Evolutionary conservation across 257 asterid species (phyloP), one percentile per base, ranked within the genome.

Genomic region (Salvia rosmarinus): DNA sequence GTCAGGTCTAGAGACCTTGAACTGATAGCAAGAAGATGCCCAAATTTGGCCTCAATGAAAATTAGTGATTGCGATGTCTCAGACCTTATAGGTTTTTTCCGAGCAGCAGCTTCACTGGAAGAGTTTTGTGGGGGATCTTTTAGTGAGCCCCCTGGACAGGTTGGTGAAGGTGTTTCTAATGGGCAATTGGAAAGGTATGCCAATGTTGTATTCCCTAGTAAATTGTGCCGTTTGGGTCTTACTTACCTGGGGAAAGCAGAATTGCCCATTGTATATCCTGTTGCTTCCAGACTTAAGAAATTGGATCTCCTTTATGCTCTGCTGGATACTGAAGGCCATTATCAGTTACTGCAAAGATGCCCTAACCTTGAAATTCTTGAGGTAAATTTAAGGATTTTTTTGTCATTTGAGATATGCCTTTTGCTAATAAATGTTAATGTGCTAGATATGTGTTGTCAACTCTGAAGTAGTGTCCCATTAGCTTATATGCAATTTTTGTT

Each of bases 281-380:
- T 91, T 74, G 86, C 94, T 50, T 78, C 88, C 51, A 81, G 78
- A 54, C 86, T 91, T 61, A 89, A 56, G 71, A 91, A 84, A 75
- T 49, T 91, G 90, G 97, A 91, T 73, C 96, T 87, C 80, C 91
- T 89, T 2, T 91, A 85, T 74, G 96, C 96, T 69, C 65, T 89
- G 75, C 95, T 91, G 63, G 92, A 91, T 75, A 91, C 97, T 19
- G 95, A 89, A 82, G 90, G 88, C 70, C 96, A 91, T 68, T 89
- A 94, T 77, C 74, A 64, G 70, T 75, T 91, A 54, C 77, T 91
- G 70, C 83, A 63, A 42, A 87, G 68, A 76, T 91, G 97, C 69
- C 89, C 92, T 46, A 91, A 89, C 85, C 79, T 91, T 89, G 96
- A 89, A 79, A 5, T 81, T 73, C 95, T 91, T 25, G 93, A 87